phyloP scores from a whole-genome alignment of 176 grass and related monocot genomes.

The Zea mays region Zm-B73-REFERENCE-NAM-5.0 NC_050096.1:213598501-213599000 shows the following conservation, averaged over 20 bases:
- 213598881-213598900: slow-evolving; percentile 9
- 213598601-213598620: slow-evolving; percentile 42
- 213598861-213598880: background rate
- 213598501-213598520: slow-evolving; percentile 21
- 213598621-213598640: slow-evolving; percentile 42
- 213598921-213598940: slow-evolving; percentile 1
- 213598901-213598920: background rate
- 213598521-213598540: slow-evolving; percentile 23
- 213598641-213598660: slow-evolving; percentile 31
- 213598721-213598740: slow-evolving; percentile 9
- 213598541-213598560: slow-evolving; percentile 8
- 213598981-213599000: slow-evolving; percentile 28
- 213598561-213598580: slow-evolving; percentile 3
- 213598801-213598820: slow-evolving; percentile 16
- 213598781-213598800: slow-evolving; percentile 4
- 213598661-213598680: slow-evolving; percentile 22
- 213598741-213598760: slow-evolving; percentile 24
- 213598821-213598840: background rate
- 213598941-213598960: slow-evolving; percentile 4
- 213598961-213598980: slow-evolving; percentile 21
- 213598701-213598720: slow-evolving; percentile 40
- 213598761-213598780: slow-evolving; percentile 36
- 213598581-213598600: slow-evolving; percentile 34
- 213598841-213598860: slow-evolving; percentile 17
- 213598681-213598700: slow-evolving; percentile 34